phyloP scores from a whole-genome alignment of 2,329 filamentous ascomycete genomes.

The Scolecobasidium constrictum region DNA sequence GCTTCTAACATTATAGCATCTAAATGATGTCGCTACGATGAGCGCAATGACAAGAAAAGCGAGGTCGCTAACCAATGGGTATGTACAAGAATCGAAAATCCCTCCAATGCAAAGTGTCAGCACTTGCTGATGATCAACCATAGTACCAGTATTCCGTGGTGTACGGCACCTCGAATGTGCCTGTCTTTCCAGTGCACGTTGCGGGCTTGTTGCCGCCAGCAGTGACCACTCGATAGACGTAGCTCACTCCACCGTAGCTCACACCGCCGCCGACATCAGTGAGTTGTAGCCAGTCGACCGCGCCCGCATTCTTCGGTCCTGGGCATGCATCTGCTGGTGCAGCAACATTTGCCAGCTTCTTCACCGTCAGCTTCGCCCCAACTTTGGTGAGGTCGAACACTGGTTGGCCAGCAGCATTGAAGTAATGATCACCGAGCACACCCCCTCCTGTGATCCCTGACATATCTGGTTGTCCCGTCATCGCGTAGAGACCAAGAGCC shows the following conservation, averaged over 20 bases:
- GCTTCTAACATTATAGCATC: too few relatives aligned
- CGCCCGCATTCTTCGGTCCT: conserved; percentile 25
- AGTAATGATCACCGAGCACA: conserved; percentile 57
- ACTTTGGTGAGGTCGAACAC: conserved; percentile 45
- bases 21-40: too few relatives aligned
- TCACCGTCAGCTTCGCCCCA: conserved; percentile 30
- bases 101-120: too few relatives aligned
- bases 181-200: conserved; percentile 24
- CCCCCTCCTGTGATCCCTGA: conserved; percentile 14
- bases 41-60: too few relatives aligned
- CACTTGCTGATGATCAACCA: too few relatives aligned
- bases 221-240: conserved; percentile 38
- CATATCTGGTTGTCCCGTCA: neutral
- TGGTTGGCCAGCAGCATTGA: conserved; percentile 43
- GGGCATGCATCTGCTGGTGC: conserved; percentile 38
- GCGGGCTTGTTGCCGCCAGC: conserved; percentile 32
- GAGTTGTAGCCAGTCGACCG: conserved; percentile 37
- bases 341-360: conserved; percentile 38
- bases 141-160: conserved; percentile 39
- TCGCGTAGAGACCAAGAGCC: neutral
- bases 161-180: conserved; percentile 30
- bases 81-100: too few relatives aligned
- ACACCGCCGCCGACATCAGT: conserved; percentile 24
- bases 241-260: conserved; percentile 28
- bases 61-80: too few relatives aligned